Base-by-base conservation (phyloP, 148 eudicot genomes). In the Agrostemma githago region DNA sequence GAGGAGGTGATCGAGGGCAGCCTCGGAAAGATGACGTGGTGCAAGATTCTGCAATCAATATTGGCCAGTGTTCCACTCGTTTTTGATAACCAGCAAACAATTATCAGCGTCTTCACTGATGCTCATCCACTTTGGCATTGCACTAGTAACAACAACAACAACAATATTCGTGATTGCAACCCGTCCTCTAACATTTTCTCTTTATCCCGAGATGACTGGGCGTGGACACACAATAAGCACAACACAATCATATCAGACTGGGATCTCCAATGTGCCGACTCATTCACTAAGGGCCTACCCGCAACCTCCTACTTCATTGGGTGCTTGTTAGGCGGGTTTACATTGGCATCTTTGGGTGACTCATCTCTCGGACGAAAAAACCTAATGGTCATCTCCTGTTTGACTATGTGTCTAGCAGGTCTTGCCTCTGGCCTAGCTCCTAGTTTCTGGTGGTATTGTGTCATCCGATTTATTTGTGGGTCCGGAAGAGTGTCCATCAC, bases 111-210 rank as follows among this genome's bases (percentile, higher is more conserved):
- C 48, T 74, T 74, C 19, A 63, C 82, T 0, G 77, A 79, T 68
- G 82, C 74, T 21, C 70, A 74, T 10, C 78, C 78, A 63, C 8
- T 63, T n/a, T 79, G 82, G 82, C 71, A 79, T 41, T 79, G 78
- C 38, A 70, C 74, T 43, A 37, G 20, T 2, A 46, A 14, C n/a
- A n/a, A n/a, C n/a, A n/a, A n/a, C n/a, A n/a, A n/a, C n/a, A n/a
- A n/a, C n/a, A n/a, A n/a, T n/a, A n/a, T n/a, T 41, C 62, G 54
- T 14, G 17, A 26, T 2, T 79, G 82, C 74, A 74, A 12, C 58
- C 2, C 64, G 3, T 20, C 0, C 4, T 61, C 70, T 17, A 21
- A 79, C 41, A 48, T 69, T 3, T 79, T 74, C 41, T 61, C 57
- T n/a, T 74, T 74, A 41, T n/a, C 81, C 11, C 68, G 19, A 53